These are phyloP conservation scores for Urostyla sp. DNA, from an alignment of 73 alveolate genomes.

Conservation along the genomic window DNA sequence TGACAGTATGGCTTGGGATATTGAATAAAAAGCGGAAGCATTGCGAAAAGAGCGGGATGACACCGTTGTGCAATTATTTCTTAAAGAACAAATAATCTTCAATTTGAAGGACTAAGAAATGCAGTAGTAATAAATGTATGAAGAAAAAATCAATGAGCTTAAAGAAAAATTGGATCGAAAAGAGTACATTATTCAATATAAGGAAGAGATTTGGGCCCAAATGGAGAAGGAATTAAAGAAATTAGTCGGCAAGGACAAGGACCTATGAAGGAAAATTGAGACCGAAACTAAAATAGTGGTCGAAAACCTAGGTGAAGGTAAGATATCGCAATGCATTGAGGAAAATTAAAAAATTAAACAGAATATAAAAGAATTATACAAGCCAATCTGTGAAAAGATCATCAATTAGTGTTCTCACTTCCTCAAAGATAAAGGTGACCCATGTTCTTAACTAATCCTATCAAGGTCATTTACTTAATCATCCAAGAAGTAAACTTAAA, in stretches of 20 bases:
- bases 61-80: too few relatives aligned
- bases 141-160: constrained; percentile 17
- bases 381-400: neutral
- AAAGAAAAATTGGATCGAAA: constrained; percentile 43
- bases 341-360: constrained; percentile 18
- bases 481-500: neutral
- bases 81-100: constrained; percentile 22
- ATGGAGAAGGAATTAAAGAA: constrained; percentile 40
- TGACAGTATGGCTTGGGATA: too few relatives aligned
- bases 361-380: neutral
- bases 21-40: too few relatives aligned
- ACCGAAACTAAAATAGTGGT: constrained; percentile 21
- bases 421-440: constrained; percentile 14
- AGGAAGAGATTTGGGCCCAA: constrained; percentile 37
- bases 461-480: neutral
- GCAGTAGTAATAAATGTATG: constrained; percentile 23
- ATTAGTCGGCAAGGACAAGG: constrained; percentile 15
- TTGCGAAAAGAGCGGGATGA: too few relatives aligned
- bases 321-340: constrained; percentile 13
- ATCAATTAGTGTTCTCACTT: neutral
- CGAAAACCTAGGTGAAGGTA: constrained; percentile 11
- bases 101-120: neutral
- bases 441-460: neutral
- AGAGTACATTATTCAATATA: constrained; percentile 23
- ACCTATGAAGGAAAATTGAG: constrained; percentile 13